Conservation (phyloP, 352 stramenopile genomes). For the Phytophthora kernoviae region DNA sequence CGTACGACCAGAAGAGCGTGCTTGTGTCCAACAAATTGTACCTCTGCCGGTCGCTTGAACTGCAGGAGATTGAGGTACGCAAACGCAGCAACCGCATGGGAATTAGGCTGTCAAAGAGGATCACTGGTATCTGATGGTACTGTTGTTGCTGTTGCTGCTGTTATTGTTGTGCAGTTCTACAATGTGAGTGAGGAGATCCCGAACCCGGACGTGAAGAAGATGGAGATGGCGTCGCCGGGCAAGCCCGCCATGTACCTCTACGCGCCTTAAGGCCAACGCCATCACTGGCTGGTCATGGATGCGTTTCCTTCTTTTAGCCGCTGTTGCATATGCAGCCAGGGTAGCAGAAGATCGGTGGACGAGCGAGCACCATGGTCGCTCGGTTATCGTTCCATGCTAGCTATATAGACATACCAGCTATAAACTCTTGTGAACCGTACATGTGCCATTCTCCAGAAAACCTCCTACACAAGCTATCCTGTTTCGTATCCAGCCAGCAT, state of each 20-base stretch:
- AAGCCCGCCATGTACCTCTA: slow-evolving; percentile 85
- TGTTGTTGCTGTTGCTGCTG: neutral
- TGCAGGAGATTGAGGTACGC: slow-evolving; percentile 82
- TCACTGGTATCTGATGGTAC: neutral
- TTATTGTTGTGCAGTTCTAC: slow-evolving; percentile 58
- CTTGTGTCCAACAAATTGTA: slow-evolving; percentile 93
- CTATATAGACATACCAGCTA: slow-evolving; percentile 22
- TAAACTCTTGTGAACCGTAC: slow-evolving; percentile 27
- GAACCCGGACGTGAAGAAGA: slow-evolving; percentile 82
- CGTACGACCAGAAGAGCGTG: slow-evolving; percentile 95
- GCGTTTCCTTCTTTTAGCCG: slow-evolving; percentile 5
- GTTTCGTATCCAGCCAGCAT: neutral
- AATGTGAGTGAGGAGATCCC: slow-evolving; percentile 76
- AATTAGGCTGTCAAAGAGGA: neutral
- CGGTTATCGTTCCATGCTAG: slow-evolving; percentile 6
- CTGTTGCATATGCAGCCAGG: slow-evolving; percentile 14
- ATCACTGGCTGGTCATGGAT: slow-evolving; percentile 4
- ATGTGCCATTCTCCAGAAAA: slow-evolving; percentile 8
- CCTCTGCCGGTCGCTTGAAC: slow-evolving; percentile 86
- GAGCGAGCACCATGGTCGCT: slow-evolving; percentile 8
- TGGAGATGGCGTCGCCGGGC: slow-evolving; percentile 80
- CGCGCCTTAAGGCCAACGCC: slow-evolving; percentile 42
- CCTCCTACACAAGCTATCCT: neutral
- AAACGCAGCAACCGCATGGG: slow-evolving; percentile 1
- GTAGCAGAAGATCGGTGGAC: slow-evolving; percentile 18